A percentile compares a stretch with the other conserved stretches of the same genome.
phyloP scores from a whole-genome alignment of 129 eudicot genomes.

The Deinandra increscens region DNA sequence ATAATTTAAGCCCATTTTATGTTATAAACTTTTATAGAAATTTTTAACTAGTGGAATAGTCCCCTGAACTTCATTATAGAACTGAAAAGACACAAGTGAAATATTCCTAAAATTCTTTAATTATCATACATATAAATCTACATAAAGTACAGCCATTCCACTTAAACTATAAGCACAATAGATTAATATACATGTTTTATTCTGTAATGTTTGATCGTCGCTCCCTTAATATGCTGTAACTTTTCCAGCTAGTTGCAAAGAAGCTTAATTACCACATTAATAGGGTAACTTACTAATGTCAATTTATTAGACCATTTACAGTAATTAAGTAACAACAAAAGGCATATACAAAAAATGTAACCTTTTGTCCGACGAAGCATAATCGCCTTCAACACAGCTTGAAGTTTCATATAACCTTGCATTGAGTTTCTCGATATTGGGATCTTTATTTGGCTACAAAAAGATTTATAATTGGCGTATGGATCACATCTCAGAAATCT shows the following conservation, averaged over 20 bases:
- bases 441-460: constrained; percentile 52
- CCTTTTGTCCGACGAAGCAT: constrained; percentile 99
- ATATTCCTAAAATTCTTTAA: background rate
- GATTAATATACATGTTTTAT: background rate
- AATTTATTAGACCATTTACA: background rate
- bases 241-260: background rate
- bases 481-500: constrained; percentile 81
- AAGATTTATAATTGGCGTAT: constrained; percentile 56
- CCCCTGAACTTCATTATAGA: background rate
- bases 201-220: background rate
- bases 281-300: background rate
- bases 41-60: background rate
- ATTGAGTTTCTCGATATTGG: constrained; percentile 68
- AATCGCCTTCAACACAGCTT: constrained; percentile 67
- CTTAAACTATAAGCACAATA: background rate
- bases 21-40: background rate
- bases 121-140: background rate
- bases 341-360: constrained; percentile 34
- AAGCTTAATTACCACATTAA: background rate
- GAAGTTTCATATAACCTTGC: constrained; percentile 79
- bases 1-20: background rate
- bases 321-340: background rate
- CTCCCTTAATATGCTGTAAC: background rate
- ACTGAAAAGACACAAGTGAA: background rate
- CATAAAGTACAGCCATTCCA: background rate